These are phyloP conservation scores for Lasiosphaeria hispida DNA, from an alignment of 495 filamentous ascomycete species.

Conservation along the genomic window DNA sequence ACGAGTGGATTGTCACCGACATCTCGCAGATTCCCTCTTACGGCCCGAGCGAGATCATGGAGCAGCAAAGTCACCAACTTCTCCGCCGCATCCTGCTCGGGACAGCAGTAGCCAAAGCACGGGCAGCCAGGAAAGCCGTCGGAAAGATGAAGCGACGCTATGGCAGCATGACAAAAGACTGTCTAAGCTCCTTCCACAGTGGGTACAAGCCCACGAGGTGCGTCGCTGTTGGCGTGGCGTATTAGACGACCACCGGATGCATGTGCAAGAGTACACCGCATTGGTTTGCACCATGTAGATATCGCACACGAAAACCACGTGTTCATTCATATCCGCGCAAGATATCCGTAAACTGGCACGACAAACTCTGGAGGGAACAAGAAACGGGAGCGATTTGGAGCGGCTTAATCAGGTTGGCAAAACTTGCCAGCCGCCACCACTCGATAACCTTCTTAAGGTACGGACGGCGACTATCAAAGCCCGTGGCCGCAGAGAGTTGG, in stretches of 20 bases:
- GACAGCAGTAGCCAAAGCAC: constrained; percentile 12
- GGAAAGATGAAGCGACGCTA: constrained; percentile 11
- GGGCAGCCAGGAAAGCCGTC: constrained; percentile 8
- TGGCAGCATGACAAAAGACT: constrained; percentile 13
- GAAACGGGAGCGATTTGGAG: too few relatives aligned
- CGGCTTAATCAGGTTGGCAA: too few relatives aligned
- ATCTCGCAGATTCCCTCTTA: constrained; percentile 24
- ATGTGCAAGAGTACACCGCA: too few relatives aligned
- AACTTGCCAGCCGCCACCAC: too few relatives aligned
- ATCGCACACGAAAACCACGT: background rate
- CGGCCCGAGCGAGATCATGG: constrained; percentile 17
- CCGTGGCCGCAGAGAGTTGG: too few relatives aligned
- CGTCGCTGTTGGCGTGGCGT: constrained; percentile 14
- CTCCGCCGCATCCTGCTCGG: constrained; percentile 11
- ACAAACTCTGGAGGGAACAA: too few relatives aligned
- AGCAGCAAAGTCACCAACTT: background rate
- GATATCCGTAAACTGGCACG: too few relatives aligned
- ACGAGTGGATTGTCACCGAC: constrained; percentile 23
- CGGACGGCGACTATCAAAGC: too few relatives aligned
- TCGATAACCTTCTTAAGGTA: too few relatives aligned
- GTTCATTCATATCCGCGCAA: too few relatives aligned
- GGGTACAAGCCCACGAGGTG: constrained; percentile 13
- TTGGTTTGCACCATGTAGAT: background rate
- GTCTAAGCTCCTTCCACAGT: constrained; percentile 8
- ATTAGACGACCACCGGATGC: background rate